A percentile compares a stretch with the other conserved stretches of the same genome.
Evolutionary conservation across 1,284 basidiomycete species (phyloP).

Genomic region (Tilletia indica): DNA sequence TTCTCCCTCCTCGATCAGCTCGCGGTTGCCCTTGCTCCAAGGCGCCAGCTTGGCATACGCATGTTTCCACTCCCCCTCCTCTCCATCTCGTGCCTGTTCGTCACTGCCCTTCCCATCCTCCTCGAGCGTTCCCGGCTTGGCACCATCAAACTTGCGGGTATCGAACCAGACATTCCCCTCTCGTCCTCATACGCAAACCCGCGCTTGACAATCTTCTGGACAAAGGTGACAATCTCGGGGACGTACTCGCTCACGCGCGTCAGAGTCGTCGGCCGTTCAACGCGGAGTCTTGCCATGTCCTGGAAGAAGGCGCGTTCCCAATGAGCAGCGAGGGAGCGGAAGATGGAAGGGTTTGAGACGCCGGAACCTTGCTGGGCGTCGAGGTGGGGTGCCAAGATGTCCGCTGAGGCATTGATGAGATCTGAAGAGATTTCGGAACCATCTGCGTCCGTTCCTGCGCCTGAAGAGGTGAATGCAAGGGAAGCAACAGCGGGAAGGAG

Average conservation of each 20-base stretch:
- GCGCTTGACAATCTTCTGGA: constrained; percentile 79
- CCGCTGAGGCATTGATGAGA: constrained; percentile 46
- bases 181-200: constrained; percentile 86
- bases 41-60: constrained; percentile 94
- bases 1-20: constrained; percentile 88
- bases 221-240: constrained; percentile 87
- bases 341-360: constrained; percentile 82
- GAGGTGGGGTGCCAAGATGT: constrained; percentile 44
- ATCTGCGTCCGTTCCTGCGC: neutral
- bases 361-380: constrained; percentile 63
- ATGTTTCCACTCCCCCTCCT: constrained; percentile 53
- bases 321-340: constrained; percentile 76
- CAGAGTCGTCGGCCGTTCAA: constrained; percentile 82
- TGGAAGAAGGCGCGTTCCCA: constrained; percentile 90
- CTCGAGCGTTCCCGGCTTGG: constrained; percentile 20
- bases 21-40: constrained; percentile 88
- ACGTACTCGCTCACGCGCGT: constrained; percentile 97
- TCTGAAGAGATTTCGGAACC: constrained; percentile 27
- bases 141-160: constrained; percentile 79
- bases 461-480: neutral
- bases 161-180: constrained; percentile 79
- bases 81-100: constrained; percentile 42
- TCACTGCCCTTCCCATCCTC: constrained; percentile 32
- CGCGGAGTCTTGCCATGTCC: constrained; percentile 84
- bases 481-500: neutral